These are phyloP conservation scores for Colletotrichum shisoi DNA, from an alignment of 2,329 filamentous ascomycete genomes.

Conservation along the genomic window DNA sequence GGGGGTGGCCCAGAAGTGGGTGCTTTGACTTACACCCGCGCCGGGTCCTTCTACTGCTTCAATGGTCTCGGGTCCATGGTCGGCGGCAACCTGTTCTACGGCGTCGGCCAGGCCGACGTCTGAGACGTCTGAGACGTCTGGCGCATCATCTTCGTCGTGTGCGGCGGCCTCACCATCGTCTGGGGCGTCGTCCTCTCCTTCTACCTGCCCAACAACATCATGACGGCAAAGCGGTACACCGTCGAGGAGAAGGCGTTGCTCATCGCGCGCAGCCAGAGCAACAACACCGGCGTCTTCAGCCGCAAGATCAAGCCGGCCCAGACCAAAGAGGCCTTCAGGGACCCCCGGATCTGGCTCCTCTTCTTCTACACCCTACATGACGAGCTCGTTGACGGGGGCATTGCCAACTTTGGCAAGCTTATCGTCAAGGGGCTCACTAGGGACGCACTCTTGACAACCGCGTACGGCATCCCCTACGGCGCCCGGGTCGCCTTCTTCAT, in stretches of 20 bases:
- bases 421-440: constrained; percentile 48
- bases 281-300: constrained; percentile 52
- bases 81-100: constrained; percentile 39
- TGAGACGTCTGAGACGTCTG: constrained; percentile 43
- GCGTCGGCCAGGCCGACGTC: constrained; percentile 42
- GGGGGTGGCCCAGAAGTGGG: too few species aligned
- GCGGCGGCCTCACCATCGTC: constrained; percentile 37
- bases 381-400: constrained; percentile 43
- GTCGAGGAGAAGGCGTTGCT: constrained; percentile 63
- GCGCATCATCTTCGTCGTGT: constrained; percentile 43
- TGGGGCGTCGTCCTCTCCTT: constrained; percentile 40
- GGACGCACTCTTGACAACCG: constrained; percentile 53
- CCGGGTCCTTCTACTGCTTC: constrained; percentile 39
- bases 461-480: constrained; percentile 63
- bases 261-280: constrained; percentile 57
- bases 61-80: constrained; percentile 39
- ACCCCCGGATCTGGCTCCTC: constrained; percentile 55
- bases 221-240: constrained; percentile 66
- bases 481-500: constrained; percentile 62
- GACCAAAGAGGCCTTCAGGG: constrained; percentile 52
- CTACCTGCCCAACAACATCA: constrained; percentile 55
- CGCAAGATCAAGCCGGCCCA: constrained; percentile 52
- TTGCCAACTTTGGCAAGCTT: constrained; percentile 41
- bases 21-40: too few species aligned
- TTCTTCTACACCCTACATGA: constrained; percentile 47